Percentiles rank a stretch among this genome's conserved stretches.
These are phyloP conservation scores for grape (Vitis vinifera) DNA, from an alignment of 164 flowering plant species.

Conservation along the genomic window ASM3070453v1 NC_081805.1:5250501-5251000, in stretches of 20 bases:
- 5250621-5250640: not conserved
- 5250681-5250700: no score
- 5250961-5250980: not conserved
- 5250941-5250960: not conserved
- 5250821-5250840: not conserved
- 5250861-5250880: not conserved
- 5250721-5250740: no score
- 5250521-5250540: conserved; percentile 30
- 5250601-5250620: not conserved
- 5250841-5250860: not conserved
- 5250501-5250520: conserved; percentile 44
- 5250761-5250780: no score
- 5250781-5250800: no score
- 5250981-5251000: not conserved
- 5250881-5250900: not conserved
- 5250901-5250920: not conserved
- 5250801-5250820: not conserved
- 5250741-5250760: no score
- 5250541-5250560: not conserved
- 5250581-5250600: not conserved
- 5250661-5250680: not conserved
- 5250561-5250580: not conserved
- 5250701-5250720: no score
- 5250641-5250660: not conserved
- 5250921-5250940: not conserved